phyloP scores from a whole-genome alignment of 2,329 filamentous ascomycete genomes.

The Trichocomaceae sp. region DNA sequence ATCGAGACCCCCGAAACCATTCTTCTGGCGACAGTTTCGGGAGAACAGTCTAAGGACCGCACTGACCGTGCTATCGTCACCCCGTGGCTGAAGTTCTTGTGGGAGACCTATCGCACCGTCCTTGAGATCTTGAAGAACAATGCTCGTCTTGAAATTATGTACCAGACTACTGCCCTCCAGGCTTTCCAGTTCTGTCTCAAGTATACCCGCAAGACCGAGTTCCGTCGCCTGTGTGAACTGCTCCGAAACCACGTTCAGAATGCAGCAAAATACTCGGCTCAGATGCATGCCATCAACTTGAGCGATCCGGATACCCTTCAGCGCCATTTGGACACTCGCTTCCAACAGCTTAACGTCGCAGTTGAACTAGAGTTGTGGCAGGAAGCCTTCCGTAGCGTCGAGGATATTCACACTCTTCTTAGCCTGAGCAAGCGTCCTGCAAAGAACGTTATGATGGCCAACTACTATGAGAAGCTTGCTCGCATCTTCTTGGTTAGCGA shows the following conservation, averaged over 20 bases:
- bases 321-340: slow-evolving; percentile 93
- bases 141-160: slow-evolving; percentile 92
- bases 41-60: slow-evolving; percentile 93
- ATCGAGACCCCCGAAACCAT: slow-evolving; percentile 98
- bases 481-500: slow-evolving; percentile 98
- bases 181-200: slow-evolving; percentile 98
- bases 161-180: slow-evolving; percentile 95
- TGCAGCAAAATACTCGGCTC: slow-evolving; percentile 95
- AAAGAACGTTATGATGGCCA: slow-evolving; percentile 99
- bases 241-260: slow-evolving; percentile 98
- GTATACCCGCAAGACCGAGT: slow-evolving; percentile 98
- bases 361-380: slow-evolving; percentile 98
- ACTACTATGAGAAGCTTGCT: slow-evolving; percentile 99
- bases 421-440: slow-evolving; percentile 96
- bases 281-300: slow-evolving; percentile 99
- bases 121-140: slow-evolving; percentile 99
- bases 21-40: slow-evolving; percentile 92
- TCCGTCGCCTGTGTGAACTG: slow-evolving; percentile 94
- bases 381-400: slow-evolving; percentile 97
- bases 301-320: slow-evolving; percentile 96
- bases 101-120: slow-evolving; percentile 98
- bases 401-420: slow-evolving; percentile 96
- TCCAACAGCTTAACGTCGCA: slow-evolving; percentile 96
- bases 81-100: slow-evolving; percentile 98
- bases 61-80: slow-evolving; percentile 98